These are phyloP conservation scores for Hirsutella rhossiliensis DNA, from an alignment of 2,329 filamentous ascomycete genomes.

Conservation along the genomic window DNA sequence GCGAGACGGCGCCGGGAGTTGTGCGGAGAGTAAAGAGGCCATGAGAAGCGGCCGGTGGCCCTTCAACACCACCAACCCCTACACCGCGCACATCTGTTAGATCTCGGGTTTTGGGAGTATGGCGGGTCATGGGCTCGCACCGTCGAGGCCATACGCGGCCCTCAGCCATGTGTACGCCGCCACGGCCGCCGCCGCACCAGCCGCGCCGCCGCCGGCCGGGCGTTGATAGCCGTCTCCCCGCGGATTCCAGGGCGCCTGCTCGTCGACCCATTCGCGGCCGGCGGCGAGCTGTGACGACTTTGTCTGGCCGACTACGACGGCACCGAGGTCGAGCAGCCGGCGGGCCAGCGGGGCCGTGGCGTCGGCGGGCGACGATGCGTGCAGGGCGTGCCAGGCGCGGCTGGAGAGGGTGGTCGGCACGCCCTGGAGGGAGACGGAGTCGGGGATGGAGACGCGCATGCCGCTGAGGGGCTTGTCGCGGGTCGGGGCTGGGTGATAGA, in stretches of 20 bases:
- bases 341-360: constrained; percentile 38
- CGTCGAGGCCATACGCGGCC: constrained; percentile 21
- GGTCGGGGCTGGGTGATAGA: constrained; percentile 18
- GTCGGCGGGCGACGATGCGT: constrained; percentile 29
- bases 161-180: constrained; percentile 30
- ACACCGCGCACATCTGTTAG: neutral
- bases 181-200: constrained; percentile 25
- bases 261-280: constrained; percentile 28
- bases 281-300: constrained; percentile 35
- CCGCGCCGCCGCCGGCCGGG: constrained; percentile 19
- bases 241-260: constrained; percentile 28
- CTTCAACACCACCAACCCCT: constrained; percentile 10
- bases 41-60: constrained; percentile 9
- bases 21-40: constrained; percentile 19
- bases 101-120: no score
- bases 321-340: constrained; percentile 46
- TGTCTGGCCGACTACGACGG: constrained; percentile 40
- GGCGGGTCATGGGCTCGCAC: no score
- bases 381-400: constrained; percentile 42
- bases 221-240: constrained; percentile 34
- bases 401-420: constrained; percentile 45
- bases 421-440: constrained; percentile 27
- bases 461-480: constrained; percentile 22
- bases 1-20: constrained; percentile 6
- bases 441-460: constrained; percentile 21